A percentile compares a stretch with the other conserved stretches of the same genome.
phyloP scores from a whole-genome alignment of 129 eudicot genomes.

The Pulicaria dysenterica region DNA sequence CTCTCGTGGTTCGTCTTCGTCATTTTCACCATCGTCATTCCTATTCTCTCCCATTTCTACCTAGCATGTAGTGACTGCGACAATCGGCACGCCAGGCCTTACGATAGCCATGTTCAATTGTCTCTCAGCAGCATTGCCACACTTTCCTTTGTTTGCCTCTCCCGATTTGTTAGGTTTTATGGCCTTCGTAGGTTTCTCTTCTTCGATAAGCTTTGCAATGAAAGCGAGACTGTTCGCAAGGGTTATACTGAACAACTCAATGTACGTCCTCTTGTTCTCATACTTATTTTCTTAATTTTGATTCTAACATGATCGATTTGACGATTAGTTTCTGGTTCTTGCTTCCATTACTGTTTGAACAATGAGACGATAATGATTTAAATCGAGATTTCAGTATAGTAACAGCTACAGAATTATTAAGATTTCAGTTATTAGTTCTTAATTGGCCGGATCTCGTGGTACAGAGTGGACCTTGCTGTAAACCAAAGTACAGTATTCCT shows the following conservation, averaged over 20 bases:
- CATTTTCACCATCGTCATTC: slow-evolving; percentile 60
- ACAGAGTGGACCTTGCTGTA: slow-evolving; percentile 12
- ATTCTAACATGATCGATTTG: not conserved
- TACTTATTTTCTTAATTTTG: not conserved
- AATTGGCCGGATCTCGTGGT: not conserved
- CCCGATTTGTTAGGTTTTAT: slow-evolving; percentile 52
- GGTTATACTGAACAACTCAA: slow-evolving; percentile 66
- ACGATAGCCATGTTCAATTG: slow-evolving; percentile 65
- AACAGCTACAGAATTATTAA: not conserved
- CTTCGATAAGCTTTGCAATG: slow-evolving; percentile 79
- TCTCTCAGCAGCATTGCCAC: slow-evolving; percentile 77
- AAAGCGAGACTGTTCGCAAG: slow-evolving; percentile 69
- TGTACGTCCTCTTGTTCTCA: slow-evolving; percentile 41
- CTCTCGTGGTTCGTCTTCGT: slow-evolving; percentile 75
- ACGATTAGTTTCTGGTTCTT: not conserved
- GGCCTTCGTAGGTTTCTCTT: slow-evolving; percentile 82
- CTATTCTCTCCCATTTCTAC: slow-evolving; percentile 63
- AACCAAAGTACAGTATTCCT: not conserved
- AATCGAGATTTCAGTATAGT: not conserved
- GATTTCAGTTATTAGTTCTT: slow-evolving; percentile 11
- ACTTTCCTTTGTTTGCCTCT: slow-evolving; percentile 71
- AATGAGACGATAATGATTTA: no score
- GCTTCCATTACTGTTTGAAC: not conserved
- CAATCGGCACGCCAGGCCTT: slow-evolving; percentile 59
- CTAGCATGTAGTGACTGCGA: slow-evolving; percentile 75